Percentiles rank a stretch among this genome's conserved stretches.
These are phyloP conservation scores for Trifolium pratense DNA, from an alignment of 306 rosid species.

Conservation along the genomic window DNA sequence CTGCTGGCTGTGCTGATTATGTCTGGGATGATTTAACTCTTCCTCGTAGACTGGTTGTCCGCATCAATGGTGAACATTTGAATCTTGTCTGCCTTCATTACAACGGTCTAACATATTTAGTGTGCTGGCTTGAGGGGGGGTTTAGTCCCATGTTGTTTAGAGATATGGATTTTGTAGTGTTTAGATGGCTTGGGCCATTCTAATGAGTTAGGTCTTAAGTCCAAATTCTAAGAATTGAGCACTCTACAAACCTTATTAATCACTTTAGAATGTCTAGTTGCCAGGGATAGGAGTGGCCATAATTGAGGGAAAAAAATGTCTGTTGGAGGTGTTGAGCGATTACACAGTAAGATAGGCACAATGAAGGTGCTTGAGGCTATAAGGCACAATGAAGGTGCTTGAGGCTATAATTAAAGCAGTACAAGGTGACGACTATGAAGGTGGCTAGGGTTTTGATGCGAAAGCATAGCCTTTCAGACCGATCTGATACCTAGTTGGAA, in stretches of 20 bases:
- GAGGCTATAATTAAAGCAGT: not conserved
- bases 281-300: slow-evolving; percentile 4
- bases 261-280: slow-evolving; percentile 6
- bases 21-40: slow-evolving; percentile 95
- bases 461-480: not conserved
- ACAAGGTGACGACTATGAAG: not conserved
- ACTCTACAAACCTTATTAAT: slow-evolving; percentile 18
- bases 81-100: slow-evolving; percentile 30
- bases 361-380: not conserved
- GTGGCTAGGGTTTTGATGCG: not conserved
- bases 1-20: slow-evolving; percentile 68
- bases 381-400: not conserved
- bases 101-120: not conserved
- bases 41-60: slow-evolving; percentile 75
- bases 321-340: not conserved
- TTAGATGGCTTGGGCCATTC: slow-evolving; percentile 1
- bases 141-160: not conserved
- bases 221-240: not conserved
- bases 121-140: not conserved
- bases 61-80: slow-evolving; percentile 59
- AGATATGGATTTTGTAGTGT: not conserved
- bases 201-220: not conserved
- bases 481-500: not conserved
- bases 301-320: not conserved
- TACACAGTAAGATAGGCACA: not conserved